Base-by-base conservation (phyloP, 805 yeast genomes). In the Dipodascopsis uninucleata region DNA sequence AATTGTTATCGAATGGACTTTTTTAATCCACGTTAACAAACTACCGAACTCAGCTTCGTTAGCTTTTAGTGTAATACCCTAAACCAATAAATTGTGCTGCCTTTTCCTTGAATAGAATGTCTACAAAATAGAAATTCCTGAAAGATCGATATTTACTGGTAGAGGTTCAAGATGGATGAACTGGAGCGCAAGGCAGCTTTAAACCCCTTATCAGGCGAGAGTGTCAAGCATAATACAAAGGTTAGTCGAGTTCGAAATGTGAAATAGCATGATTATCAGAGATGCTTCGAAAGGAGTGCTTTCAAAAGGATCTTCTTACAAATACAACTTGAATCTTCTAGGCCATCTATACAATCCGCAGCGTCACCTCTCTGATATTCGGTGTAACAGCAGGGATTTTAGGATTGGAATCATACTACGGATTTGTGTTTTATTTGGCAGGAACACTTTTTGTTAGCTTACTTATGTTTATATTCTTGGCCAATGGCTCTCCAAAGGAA, bases 401-500 rank as follows among this genome's bases (percentile, higher is more conserved):
- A 10, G 53, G 56, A 3, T 43, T 52, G n/a, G 53, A 49, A 28
- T 49, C 56, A 25, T 49, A 49, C 35, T 9, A 31, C 18, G 56
- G 56, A 4, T 42, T 52, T 32, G 18, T 49, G 17, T 45, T 52
- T 16, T 52, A 52, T 68, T 48, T 49, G 16, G 53, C 39, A n/a
- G 50, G 50, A 25, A 45, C 53, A 8, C 28, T 31, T 10, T 33
- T 36, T 24, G 43, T 49, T 26, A 39, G 51, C 24, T 10, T 41
- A 17, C 18, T 49, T 18, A 31, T 41, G 34, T 62, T 64, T 36
- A 37, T 58, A 4, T 49, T 69, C 47, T 58, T 69, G 5, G 65
- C 73, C 45, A 56, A 61, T 32, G 61, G 65, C 12, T 47, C 58
- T 22, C 69, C 74, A 3, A 49, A 52, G 3, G 62, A 63, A 31